These are phyloP conservation scores for Mesostigma viride DNA, from an alignment of 139 green algal genomes.

Conservation along the genomic window DNA sequence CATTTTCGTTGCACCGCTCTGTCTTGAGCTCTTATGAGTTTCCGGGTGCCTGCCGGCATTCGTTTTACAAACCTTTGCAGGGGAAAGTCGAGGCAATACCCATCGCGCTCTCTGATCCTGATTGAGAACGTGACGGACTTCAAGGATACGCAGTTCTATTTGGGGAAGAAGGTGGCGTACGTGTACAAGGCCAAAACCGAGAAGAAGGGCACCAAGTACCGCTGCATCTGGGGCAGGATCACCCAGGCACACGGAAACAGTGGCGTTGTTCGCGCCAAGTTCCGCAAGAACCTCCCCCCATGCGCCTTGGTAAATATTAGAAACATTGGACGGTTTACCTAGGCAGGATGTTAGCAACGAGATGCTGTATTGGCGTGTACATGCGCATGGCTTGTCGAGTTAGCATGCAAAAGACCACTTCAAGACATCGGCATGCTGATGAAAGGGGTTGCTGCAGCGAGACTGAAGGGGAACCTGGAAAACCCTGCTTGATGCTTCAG, in stretches of 20 bases:
- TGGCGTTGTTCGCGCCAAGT: conserved; percentile 85
- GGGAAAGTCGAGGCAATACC: conserved; percentile 32
- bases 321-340: not conserved
- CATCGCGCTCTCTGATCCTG: conserved; percentile 59
- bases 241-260: conserved; percentile 73
- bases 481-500: no score
- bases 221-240: conserved; percentile 89
- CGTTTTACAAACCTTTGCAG: conserved; percentile 5
- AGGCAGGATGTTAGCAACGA: no score
- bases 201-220: conserved; percentile 70
- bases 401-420: no score
- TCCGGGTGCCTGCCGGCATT: no score
- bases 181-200: conserved; percentile 98
- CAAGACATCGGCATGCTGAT: no score
- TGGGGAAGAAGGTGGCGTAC: conserved; percentile 94
- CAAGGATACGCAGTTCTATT: conserved; percentile 86
- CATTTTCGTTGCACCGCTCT: no score
- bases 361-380: no score
- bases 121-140: conserved; percentile 78
- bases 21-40: no score
- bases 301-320: conserved; percentile 18
- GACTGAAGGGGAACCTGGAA: no score
- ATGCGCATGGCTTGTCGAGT: no score
- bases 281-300: conserved; percentile 88
- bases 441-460: no score